phyloP scores from a whole-genome alignment of 1,284 basidiomycete genomes.

The Amylostereum areolatum region DNA sequence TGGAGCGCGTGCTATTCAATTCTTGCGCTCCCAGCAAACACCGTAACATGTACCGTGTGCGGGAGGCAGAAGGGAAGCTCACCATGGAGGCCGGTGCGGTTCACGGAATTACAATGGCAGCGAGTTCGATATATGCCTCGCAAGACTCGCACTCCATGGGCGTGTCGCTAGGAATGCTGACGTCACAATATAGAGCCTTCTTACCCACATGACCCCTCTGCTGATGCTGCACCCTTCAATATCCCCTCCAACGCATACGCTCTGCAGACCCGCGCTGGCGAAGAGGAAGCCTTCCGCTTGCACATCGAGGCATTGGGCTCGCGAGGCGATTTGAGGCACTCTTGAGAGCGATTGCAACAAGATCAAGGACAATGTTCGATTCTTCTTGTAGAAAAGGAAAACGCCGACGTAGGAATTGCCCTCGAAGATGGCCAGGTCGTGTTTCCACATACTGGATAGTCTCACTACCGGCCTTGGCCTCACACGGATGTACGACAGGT shows the following conservation, averaged over 20 bases:
- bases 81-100: slow-evolving; percentile 1
- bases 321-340: not conserved
- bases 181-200: not conserved
- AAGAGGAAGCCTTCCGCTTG: not conserved
- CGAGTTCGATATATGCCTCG: slow-evolving; percentile 6
- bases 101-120: slow-evolving; percentile 12
- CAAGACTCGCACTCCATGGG: not conserved
- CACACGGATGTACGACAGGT: not conserved
- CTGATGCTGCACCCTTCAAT: not conserved
- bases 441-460: not conserved
- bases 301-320: not conserved
- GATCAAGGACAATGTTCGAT: not conserved
- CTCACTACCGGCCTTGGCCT: not conserved
- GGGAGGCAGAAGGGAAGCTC: not conserved
- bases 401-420: not conserved
- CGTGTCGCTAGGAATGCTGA: not conserved
- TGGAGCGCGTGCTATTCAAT: not conserved
- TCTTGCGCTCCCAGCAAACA: not conserved
- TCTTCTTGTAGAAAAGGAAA: not conserved
- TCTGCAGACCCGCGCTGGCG: not conserved
- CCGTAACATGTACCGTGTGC: not conserved
- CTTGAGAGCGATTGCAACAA: not conserved
- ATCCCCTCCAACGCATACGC: not conserved
- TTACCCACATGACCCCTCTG: not conserved
- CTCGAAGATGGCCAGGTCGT: not conserved